A percentile compares a stretch with the other conserved stretches of the same genome.
phyloP scores from a whole-genome alignment of 2,329 filamentous ascomycete genomes.

The Colletotrichum eleusines region DNA sequence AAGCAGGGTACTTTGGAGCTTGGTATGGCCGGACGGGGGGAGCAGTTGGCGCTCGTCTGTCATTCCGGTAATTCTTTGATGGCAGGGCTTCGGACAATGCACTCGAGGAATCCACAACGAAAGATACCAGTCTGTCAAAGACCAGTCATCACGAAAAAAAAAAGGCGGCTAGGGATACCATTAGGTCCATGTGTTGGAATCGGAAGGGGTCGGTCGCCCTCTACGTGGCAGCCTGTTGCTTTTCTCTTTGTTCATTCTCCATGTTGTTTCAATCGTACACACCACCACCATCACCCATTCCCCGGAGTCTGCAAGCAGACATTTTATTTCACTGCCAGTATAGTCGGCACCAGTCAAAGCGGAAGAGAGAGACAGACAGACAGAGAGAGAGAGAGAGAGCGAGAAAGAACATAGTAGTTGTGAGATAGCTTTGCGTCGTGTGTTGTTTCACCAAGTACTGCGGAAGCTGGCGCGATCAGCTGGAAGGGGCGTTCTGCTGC shows the following conservation, averaged over 20 bases:
- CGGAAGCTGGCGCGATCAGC: slow-evolving; percentile 36
- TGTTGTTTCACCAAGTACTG: slow-evolving; percentile 33
- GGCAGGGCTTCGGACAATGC: slow-evolving; percentile 18
- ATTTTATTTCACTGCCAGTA: slow-evolving; percentile 34
- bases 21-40: slow-evolving; percentile 40
- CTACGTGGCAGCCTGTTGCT: slow-evolving; percentile 39
- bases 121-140: slow-evolving; percentile 31
- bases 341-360: slow-evolving; percentile 25
- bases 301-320: slow-evolving; percentile 39
- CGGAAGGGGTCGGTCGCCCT: slow-evolving; percentile 31
- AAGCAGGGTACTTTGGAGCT: slow-evolving; percentile 45
- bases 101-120: slow-evolving; percentile 21
- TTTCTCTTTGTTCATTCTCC: slow-evolving; percentile 42
- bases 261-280: slow-evolving; percentile 42
- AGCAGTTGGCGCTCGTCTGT: slow-evolving; percentile 40
- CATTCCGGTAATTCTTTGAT: slow-evolving; percentile 27
- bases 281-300: slow-evolving; percentile 12
- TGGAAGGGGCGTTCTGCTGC: slow-evolving; percentile 22
- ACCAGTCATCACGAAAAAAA: slow-evolving; percentile 36
- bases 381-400: slow-evolving; percentile 6
- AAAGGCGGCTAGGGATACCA: slow-evolving; percentile 39
- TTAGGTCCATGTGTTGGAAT: slow-evolving; percentile 36
- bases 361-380: slow-evolving; percentile 9
- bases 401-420: slow-evolving; percentile 1
- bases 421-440: slow-evolving; percentile 21